Evolutionary conservation across 768 basidiomycete species (phyloP).

Genomic region (Boletellus emodensis): DNA sequence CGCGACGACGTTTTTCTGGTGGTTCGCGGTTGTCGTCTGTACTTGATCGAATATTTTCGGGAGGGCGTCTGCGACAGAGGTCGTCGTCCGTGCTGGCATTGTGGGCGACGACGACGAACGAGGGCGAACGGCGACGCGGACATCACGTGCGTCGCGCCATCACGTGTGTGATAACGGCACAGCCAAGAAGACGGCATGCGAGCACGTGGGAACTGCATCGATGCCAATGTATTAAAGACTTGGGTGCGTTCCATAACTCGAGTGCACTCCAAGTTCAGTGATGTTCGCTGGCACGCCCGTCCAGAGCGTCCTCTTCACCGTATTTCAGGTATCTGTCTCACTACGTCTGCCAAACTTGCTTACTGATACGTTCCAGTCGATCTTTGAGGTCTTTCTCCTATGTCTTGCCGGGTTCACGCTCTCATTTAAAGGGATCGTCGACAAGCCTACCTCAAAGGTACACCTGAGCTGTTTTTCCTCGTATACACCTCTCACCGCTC

Average conservation of each 20-base stretch:
- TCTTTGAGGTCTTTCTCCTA: constrained; percentile 82
- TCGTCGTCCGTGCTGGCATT: constrained; percentile 17
- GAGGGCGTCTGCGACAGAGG: constrained; percentile 11
- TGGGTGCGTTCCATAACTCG: no score
- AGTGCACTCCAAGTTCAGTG: not conserved
- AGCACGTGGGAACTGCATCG: no score
- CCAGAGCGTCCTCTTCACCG: constrained; percentile 21
- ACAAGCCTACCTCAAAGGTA: constrained; percentile 88
- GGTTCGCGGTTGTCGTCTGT: constrained; percentile 69
- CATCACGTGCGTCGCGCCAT: constrained; percentile 15
- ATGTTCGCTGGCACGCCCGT: constrained; percentile 8
- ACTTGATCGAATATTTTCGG: constrained; percentile 74
- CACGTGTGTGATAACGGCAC: not conserved
- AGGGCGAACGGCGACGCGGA: not conserved
- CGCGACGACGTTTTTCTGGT: constrained; percentile 84
- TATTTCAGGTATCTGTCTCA: constrained; percentile 25
- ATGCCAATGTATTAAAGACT: no score
- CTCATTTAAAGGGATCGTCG: constrained; percentile 74
- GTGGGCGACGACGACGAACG: not conserved
- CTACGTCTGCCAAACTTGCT: not conserved
- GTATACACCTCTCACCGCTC: not conserved
- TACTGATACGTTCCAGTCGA: constrained; percentile 50
- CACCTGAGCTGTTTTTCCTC: no score
- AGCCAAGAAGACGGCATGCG: no score
- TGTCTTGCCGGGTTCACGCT: constrained; percentile 83